These are phyloP conservation scores for Neurospora sublineolata DNA, from an alignment of 495 filamentous ascomycete species.

Conservation along the genomic window DNA sequence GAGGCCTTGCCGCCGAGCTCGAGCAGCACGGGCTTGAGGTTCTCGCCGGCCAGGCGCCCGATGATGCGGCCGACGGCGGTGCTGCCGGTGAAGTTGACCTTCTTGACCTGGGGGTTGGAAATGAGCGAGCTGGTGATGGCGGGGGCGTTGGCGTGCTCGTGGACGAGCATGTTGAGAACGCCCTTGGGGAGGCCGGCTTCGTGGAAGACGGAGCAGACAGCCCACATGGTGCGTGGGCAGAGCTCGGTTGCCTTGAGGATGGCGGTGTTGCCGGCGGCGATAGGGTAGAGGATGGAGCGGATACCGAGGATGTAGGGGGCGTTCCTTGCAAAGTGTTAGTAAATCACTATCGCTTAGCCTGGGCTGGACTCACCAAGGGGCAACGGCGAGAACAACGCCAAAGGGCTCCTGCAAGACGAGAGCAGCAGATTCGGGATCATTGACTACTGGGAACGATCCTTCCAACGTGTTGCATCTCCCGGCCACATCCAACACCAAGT, in stretches of 20 bases:
- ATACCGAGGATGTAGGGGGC: constrained; percentile 60
- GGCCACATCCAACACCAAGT: constrained; percentile 59
- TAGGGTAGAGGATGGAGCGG: constrained; percentile 58
- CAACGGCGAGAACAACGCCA: constrained; percentile 70
- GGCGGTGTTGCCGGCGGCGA: constrained; percentile 63
- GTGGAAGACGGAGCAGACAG: constrained; percentile 54
- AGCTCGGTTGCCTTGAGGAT: constrained; percentile 55
- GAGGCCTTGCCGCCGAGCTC: constrained; percentile 60
- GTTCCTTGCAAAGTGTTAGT: constrained; percentile 43
- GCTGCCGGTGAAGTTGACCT: constrained; percentile 60
- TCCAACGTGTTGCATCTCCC: constrained; percentile 49
- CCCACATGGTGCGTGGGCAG: constrained; percentile 64
- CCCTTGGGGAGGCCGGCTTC: constrained; percentile 61
- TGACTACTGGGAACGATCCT: constrained; percentile 48
- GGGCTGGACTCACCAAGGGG: constrained; percentile 54
- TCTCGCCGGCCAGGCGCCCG: constrained; percentile 43
- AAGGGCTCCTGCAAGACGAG: constrained; percentile 72
- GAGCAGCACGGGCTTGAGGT: constrained; percentile 58
- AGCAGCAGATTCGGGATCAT: constrained; percentile 45
- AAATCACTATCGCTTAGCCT: constrained; percentile 2
- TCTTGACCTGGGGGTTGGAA: constrained; percentile 41
- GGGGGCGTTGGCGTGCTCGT: constrained; percentile 40
- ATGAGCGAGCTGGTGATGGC: constrained; percentile 47
- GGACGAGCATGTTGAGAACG: constrained; percentile 46
- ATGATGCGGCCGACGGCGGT: constrained; percentile 48